Conservation (phyloP, 2,329 filamentous ascomycete species). For the Bipolaris sorokiniana region DNA sequence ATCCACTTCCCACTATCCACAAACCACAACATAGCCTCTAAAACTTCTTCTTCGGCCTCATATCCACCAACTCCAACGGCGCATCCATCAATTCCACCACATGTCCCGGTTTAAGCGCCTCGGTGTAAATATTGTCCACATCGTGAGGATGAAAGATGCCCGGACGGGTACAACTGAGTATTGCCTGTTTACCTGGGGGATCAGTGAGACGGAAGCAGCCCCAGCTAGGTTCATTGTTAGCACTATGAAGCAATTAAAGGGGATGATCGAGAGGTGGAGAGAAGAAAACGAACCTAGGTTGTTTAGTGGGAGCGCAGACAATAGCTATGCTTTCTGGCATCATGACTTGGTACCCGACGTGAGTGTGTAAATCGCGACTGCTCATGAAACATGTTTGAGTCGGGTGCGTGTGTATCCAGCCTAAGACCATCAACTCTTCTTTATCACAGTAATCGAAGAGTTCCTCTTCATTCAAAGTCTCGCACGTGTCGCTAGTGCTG, state of each 20-base stretch:
- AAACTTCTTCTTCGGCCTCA: slow-evolving; percentile 49
- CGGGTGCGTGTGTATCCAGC: slow-evolving; percentile 98
- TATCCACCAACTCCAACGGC: slow-evolving; percentile 70
- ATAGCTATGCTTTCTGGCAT: slow-evolving; percentile 95
- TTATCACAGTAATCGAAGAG: slow-evolving; percentile 89
- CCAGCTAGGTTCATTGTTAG: slow-evolving; percentile 64
- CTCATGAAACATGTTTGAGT: slow-evolving; percentile 98
- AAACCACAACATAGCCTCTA: background rate
- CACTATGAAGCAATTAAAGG: background rate
- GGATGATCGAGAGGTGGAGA: too few relatives aligned
- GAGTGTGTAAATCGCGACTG: slow-evolving; percentile 89
- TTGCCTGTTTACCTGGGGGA: slow-evolving; percentile 85
- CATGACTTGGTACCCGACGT: slow-evolving; percentile 94
- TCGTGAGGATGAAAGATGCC: slow-evolving; percentile 84
- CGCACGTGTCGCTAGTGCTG: slow-evolving; percentile 90
- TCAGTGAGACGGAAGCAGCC: slow-evolving; percentile 93
- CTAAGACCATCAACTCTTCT: slow-evolving; percentile 82
- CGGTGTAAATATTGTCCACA: slow-evolving; percentile 76
- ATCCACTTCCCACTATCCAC: too few relatives aligned
- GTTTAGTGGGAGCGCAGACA: slow-evolving; percentile 86
- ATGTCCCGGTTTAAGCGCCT: slow-evolving; percentile 66
- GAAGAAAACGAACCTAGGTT: slow-evolving; percentile 67
- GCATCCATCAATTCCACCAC: slow-evolving; percentile 64
- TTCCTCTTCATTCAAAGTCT: slow-evolving; percentile 84
- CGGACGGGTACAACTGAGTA: slow-evolving; percentile 76